Percentiles rank a stretch among this genome's conserved stretches.
Evolutionary conservation across 2,329 filamentous ascomycete species (phyloP).

Genomic region (Geosmithia flava): DNA sequence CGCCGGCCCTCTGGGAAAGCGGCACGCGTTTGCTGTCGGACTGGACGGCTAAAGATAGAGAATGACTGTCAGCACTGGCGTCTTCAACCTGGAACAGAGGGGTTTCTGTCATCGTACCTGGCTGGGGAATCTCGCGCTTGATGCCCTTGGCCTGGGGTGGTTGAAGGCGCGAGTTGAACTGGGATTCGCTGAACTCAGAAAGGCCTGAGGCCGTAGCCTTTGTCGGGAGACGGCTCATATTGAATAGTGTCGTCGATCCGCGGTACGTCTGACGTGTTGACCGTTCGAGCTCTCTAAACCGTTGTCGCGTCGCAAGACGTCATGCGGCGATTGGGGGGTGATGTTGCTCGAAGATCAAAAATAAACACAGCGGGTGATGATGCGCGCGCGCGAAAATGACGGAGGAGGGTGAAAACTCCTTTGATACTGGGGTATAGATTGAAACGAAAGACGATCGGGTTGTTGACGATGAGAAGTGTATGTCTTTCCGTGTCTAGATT

Average conservation of each 20-base stretch:
- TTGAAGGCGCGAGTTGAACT: slow-evolving; percentile 41
- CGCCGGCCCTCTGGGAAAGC: slow-evolving; percentile 39
- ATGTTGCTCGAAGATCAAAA: background rate
- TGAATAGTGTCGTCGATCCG: background rate
- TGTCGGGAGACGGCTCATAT: background rate
- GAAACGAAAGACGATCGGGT: background rate
- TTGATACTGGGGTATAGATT: background rate
- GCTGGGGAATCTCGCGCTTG: slow-evolving; percentile 38
- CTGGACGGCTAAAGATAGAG: slow-evolving; percentile 27
- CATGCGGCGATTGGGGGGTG: background rate
- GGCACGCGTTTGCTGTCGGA: slow-evolving; percentile 50
- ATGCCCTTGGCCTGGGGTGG: slow-evolving; percentile 26
- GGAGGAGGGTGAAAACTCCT: background rate
- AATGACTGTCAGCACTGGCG: slow-evolving; percentile 7
- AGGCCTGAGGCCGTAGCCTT: background rate
- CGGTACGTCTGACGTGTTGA: background rate
- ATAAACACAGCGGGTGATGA: background rate
- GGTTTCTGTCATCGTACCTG: slow-evolving; percentile 21
- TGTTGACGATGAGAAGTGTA: background rate
- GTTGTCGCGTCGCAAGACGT: background rate
- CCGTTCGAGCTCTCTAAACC: background rate
- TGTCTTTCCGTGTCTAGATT: no score
- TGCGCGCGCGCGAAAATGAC: background rate
- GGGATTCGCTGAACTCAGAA: slow-evolving; percentile 35
- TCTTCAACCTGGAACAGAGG: background rate